A percentile compares a stretch with the other conserved stretches of the same genome.
phyloP scores from a whole-genome alignment of 139 green algal species.

The Tetratostichococcus sp. region DNA sequence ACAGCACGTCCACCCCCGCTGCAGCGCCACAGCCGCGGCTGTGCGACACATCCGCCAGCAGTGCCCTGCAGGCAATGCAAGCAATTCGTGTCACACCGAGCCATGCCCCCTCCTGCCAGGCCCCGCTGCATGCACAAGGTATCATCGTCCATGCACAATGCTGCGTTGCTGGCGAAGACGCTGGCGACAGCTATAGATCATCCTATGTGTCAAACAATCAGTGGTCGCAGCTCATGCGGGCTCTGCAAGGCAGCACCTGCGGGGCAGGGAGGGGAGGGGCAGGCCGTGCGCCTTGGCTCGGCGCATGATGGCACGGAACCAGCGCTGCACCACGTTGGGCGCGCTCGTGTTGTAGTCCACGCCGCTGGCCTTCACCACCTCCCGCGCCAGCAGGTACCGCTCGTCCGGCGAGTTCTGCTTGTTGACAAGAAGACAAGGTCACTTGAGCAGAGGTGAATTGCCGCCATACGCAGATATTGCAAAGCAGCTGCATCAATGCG shows the following conservation, averaged over 20 bases:
- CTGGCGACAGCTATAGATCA: too few species aligned
- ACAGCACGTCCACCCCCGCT: background rate
- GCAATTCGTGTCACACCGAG: too few species aligned
- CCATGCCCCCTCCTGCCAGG: too few species aligned
- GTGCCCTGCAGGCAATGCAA: background rate
- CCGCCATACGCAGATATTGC: too few species aligned
- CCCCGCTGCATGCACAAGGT: too few species aligned
- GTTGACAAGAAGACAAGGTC: too few species aligned
- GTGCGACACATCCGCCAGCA: slow-evolving; percentile 1
- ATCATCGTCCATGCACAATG: too few species aligned
- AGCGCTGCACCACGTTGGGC: background rate
- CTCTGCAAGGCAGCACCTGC: background rate
- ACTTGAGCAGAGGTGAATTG: too few species aligned
- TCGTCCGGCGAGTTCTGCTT: background rate
- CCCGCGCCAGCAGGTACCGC: slow-evolving; percentile 1
- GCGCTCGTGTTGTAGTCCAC: slow-evolving; percentile 1
- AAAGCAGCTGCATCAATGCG: too few species aligned
- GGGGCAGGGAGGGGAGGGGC: background rate
- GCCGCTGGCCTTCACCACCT: background rate
- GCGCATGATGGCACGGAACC: background rate
- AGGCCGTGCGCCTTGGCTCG: background rate
- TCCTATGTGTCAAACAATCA: too few species aligned
- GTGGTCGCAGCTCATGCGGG: too few species aligned
- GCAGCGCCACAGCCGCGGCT: background rate
- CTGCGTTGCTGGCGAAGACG: too few species aligned